Base-by-base conservation (phyloP, 2,329 filamentous ascomycete species). In the Alternaria conjuncta region DNA sequence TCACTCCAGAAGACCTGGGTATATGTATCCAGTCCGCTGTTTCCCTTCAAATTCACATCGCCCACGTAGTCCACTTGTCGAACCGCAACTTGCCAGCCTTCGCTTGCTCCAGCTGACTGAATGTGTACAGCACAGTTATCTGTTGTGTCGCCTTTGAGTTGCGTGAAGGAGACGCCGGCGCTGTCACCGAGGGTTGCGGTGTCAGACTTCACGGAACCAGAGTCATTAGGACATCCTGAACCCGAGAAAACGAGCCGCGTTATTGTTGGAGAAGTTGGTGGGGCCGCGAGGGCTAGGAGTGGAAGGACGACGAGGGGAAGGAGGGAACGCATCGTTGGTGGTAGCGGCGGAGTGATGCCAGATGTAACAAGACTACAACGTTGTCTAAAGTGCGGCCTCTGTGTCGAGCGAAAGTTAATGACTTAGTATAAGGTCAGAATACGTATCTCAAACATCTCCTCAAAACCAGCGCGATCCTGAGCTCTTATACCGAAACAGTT, bases 41-140 rank as follows among this genome's bases (percentile, higher is more conserved):
- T 67, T n/a, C 70, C 63, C 49, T 66, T 70, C 62, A 78, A 54
- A 11, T 57, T 59, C 9, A 76, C 68, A 51, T 74, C 62, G 15
- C 73, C 74, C 6, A 64, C 58, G 41, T 75, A 75, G 41, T 65
- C 61, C 5, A 75, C 70, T 41, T 75, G 68, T 46, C 68, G 67
- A 18, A 78, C 60, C 1, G 71, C 74, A 13, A 75, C 70, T 60
- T 78, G 75, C 75, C 75, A 78, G 10, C 75, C 75, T 25, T 61
- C 46, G 13, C 58, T 71, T 0, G 57, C 74, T 10, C 74, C 74
- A 9, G 60, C 57, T 0, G 71, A 70, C 41, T 73, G 68, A n/a
- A 77, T 60, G 59, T 78, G 75, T 25, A 76, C 67, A 28, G 72
- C 70, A 67, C 75, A 78, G 65, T 75, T 76, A 49, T 71, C 67